Evolutionary conservation across 768 basidiomycete species (phyloP).

Genomic region (Phanerochaete carnosa): DNA sequence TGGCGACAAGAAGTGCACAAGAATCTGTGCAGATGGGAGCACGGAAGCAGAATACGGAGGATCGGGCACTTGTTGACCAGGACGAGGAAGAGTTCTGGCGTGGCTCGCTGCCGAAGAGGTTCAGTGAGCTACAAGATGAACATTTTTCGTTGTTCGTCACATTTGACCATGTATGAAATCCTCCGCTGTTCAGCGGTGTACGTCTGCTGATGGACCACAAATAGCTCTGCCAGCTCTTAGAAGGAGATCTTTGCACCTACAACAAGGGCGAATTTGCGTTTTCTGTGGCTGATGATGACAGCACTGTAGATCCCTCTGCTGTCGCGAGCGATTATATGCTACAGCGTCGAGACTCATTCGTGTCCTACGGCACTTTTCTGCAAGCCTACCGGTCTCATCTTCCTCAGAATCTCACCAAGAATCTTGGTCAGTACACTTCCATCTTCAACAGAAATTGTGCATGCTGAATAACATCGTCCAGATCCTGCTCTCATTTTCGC

Average conservation of each 20-base stretch:
- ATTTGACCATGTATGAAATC: slow-evolving; percentile 47
- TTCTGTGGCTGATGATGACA: neutral
- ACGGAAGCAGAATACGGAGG: slow-evolving; percentile 15
- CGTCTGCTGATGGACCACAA: neutral
- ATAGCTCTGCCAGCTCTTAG: slow-evolving; percentile 47
- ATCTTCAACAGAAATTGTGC: neutral
- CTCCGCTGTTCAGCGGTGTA: neutral
- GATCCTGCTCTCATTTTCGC: slow-evolving; percentile 63
- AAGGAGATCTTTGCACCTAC: slow-evolving; percentile 36
- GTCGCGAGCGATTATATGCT: slow-evolving; percentile 10
- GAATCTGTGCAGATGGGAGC: slow-evolving; percentile 31
- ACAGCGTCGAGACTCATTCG: slow-evolving; percentile 5
- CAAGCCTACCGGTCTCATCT: slow-evolving; percentile 61
- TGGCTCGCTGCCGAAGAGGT: slow-evolving; percentile 46
- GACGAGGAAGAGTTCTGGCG: slow-evolving; percentile 26
- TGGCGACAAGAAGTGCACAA: slow-evolving; percentile 16
- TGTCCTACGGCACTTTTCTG: slow-evolving; percentile 48
- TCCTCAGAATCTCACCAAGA: slow-evolving; percentile 45
- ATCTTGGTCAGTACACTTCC: slow-evolving; percentile 39
- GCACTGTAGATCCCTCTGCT: neutral
- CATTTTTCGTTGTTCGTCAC: slow-evolving; percentile 74
- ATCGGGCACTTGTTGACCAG: slow-evolving; percentile 4
- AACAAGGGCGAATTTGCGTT: neutral
- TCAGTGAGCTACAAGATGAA: slow-evolving; percentile 48
- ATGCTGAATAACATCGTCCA: no score